These are phyloP conservation scores for Phytophthora capsici DNA, from an alignment of 352 stramenopile species.

Conservation along the genomic window DNA sequence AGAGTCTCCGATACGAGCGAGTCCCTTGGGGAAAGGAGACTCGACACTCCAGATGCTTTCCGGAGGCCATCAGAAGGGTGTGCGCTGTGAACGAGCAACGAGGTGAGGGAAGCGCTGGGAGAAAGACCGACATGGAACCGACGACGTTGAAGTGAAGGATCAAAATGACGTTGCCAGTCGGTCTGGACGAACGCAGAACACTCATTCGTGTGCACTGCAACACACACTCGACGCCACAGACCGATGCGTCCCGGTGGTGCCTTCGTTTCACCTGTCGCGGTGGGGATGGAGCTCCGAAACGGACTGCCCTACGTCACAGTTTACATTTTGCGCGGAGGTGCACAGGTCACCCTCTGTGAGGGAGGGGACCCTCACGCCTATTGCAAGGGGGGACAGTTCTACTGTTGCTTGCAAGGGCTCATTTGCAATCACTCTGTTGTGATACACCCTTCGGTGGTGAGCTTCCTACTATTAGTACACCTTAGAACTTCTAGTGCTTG, in stretches of 20 bases:
- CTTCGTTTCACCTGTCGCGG: slow-evolving; percentile 2
- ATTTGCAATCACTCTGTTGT: background rate
- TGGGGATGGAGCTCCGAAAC: background rate
- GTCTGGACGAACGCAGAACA: background rate
- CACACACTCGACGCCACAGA: background rate
- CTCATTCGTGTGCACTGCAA: background rate
- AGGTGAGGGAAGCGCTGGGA: slow-evolving; percentile 12
- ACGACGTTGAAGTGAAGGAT: slow-evolving; percentile 9
- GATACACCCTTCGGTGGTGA: too few relatives aligned
- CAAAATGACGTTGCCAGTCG: slow-evolving; percentile 6
- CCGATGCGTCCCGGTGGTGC: slow-evolving; percentile 12
- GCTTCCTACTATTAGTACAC: too few relatives aligned
- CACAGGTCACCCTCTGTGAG: background rate
- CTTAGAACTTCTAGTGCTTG: too few relatives aligned
- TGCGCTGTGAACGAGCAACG: background rate
- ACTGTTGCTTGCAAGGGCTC: background rate
- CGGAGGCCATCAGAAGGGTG: slow-evolving; percentile 8
- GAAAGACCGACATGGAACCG: slow-evolving; percentile 17
- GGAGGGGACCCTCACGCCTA: background rate
- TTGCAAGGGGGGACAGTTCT: too few relatives aligned
- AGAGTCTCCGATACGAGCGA: slow-evolving; percentile 12
- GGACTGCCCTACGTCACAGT: background rate
- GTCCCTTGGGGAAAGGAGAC: slow-evolving; percentile 10
- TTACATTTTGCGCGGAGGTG: background rate
- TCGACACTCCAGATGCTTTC: slow-evolving; percentile 28